Conservation (phyloP, 2,329 filamentous ascomycete species). For the Epichloe uncinata region DNA sequence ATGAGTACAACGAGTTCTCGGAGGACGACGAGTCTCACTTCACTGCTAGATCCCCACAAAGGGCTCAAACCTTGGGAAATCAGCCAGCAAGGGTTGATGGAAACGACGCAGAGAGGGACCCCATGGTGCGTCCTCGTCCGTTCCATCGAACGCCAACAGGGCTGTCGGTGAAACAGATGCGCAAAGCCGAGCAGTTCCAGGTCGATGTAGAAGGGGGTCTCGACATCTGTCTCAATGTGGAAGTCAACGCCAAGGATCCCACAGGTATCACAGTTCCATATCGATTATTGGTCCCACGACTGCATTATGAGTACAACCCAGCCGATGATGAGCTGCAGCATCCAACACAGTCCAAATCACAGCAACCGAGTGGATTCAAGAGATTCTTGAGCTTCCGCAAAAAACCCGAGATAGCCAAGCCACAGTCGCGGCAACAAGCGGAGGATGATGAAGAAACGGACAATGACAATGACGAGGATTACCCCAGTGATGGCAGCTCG, state of each 20-base stretch:
- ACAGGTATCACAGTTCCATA: constrained; percentile 82
- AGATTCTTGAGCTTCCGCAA: constrained; percentile 31
- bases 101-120: constrained; percentile 10
- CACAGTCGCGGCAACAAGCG: constrained; percentile 4
- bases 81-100: constrained; percentile 12
- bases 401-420: constrained; percentile 15
- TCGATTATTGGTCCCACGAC: constrained; percentile 66
- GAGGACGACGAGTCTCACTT: constrained; percentile 47
- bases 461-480: constrained; percentile 12
- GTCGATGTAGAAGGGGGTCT: constrained; percentile 74
- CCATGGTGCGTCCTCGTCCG: constrained; percentile 16
- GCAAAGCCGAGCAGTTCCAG: constrained; percentile 37
- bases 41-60: constrained; percentile 25
- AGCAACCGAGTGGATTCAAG: constrained; percentile 27
- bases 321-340: constrained; percentile 23
- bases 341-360: constrained; percentile 10
- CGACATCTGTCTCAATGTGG: constrained; percentile 79
- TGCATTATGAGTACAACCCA: constrained; percentile 45
- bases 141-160: constrained; percentile 62
- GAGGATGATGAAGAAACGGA: constrained; percentile 15
- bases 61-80: constrained; percentile 18
- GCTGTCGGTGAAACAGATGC: constrained; percentile 47
- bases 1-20: constrained; percentile 32
- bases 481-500: constrained; percentile 5
- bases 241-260: constrained; percentile 75